Base-by-base conservation (phyloP, 805 yeast genomes). In the Candida silvatica region DNA sequence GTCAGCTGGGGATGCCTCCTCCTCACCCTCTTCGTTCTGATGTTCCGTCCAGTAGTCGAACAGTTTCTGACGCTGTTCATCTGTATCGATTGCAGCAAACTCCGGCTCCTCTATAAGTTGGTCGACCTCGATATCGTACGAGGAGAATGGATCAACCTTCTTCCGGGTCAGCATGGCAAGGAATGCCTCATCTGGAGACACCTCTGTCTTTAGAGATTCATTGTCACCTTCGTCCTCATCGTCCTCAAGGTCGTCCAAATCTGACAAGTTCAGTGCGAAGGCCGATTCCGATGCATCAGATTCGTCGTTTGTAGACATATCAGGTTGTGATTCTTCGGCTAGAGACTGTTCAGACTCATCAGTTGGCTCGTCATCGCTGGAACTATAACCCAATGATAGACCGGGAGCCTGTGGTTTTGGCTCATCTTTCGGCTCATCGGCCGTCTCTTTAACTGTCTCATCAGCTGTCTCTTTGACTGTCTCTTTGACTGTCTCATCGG, bases 1-100 rank as follows among this genome's bases (percentile, higher is more conserved):
- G 14, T 30, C 39, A 4, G 36, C 39, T 16, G 39, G 42, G 15
- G 35, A 36, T 6, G 27, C 29, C 2, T 18, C 26, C 4, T n/a
- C 17, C 16, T 26, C 34, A 7, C 12, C 14, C 11, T 29, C 20
- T 14, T 18, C 24, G 7, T 30, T 27, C 3, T 36, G 31, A 8
- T 20, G 28, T 17, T 24, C 34, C 31, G 49, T 43, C 54, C 54
- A 51, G 17, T 35, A 32, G 25, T 51, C 48, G 34, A 51, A 51
- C 20, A 50, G 36, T 2, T 40, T 42, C 12, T 39, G 39, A 29
- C 51, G 37, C 23, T 34, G 36, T 6, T 30, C 20, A 14, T 48
- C 44, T 15, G 35, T 33, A 8, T 46, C 50, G 4, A 56, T 31
- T 4, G 37, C 43, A 14, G 40, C 41, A 34, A 42, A 58, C 18